phyloP scores from a whole-genome alignment of 768 basidiomycete genomes.

The Leucosporidium scottii region DNA sequence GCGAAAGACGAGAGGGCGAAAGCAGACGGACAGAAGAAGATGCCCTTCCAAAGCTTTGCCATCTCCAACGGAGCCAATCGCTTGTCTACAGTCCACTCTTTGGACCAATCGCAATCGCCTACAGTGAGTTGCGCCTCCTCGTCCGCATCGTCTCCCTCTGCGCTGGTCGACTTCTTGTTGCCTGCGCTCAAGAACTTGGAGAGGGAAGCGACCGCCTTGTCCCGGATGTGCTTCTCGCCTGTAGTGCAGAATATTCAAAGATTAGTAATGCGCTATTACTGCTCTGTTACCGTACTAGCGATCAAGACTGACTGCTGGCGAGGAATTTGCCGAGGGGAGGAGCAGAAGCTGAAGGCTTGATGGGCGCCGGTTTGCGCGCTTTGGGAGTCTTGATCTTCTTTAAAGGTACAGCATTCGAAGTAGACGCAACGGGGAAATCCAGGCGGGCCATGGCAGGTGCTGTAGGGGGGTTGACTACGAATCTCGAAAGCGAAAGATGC shows the following conservation, averaged over 20 bases:
- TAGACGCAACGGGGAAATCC: background rate
- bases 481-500: background rate
- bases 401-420: background rate
- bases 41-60: conserved; percentile 92
- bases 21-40: conserved; percentile 75
- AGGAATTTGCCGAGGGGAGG: conserved; percentile 83
- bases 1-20: background rate
- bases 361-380: background rate
- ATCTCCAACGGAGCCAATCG: conserved; percentile 64
- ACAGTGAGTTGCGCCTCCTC: conserved; percentile 18
- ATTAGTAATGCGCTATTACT: too few relatives aligned
- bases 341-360: conserved; percentile 25
- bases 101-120: conserved; percentile 31
- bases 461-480: too few relatives aligned
- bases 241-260: conserved; percentile 9
- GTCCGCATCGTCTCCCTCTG: conserved; percentile 13
- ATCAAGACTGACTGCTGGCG: conserved; percentile 57
- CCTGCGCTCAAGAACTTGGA: conserved; percentile 59
- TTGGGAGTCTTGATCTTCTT: conserved; percentile 2
- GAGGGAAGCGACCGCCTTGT: conserved; percentile 78
- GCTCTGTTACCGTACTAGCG: background rate
- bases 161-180: conserved; percentile 8
- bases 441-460: background rate
- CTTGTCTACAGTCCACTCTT: conserved; percentile 51
- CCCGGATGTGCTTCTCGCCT: conserved; percentile 76